Conservation (phyloP, 768 basidiomycete genomes). For the Psilocybe subaeruginosa region DNA sequence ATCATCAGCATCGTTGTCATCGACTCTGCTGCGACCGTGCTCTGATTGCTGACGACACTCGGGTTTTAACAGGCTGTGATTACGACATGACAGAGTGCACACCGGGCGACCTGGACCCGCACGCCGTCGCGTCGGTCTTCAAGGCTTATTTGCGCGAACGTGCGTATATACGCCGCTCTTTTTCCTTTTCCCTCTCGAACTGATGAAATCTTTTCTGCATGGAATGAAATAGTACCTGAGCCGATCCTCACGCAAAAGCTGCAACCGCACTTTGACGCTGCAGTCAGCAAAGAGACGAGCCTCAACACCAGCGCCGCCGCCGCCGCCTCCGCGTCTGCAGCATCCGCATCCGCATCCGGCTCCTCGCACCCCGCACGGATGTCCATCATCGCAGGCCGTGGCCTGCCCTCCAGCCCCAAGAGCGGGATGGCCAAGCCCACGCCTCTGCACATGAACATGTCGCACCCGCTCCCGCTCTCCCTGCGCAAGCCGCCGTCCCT, state of each 20-base stretch:
- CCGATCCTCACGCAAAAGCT: slow-evolving; percentile 78
- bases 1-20: not conserved
- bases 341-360: not conserved
- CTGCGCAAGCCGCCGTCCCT: slow-evolving; percentile 81
- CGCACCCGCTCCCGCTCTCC: slow-evolving; percentile 10
- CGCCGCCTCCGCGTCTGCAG: not conserved
- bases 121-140: slow-evolving; percentile 91
- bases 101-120: slow-evolving; percentile 91
- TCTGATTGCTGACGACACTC: not conserved
- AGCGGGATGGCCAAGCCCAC: not conserved
- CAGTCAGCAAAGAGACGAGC: slow-evolving; percentile 59
- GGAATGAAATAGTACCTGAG: slow-evolving; percentile 70
- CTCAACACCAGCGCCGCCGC: slow-evolving; percentile 22
- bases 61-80: slow-evolving; percentile 67
- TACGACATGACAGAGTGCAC: slow-evolving; percentile 78
- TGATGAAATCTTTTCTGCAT: not conserved
- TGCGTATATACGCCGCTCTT: slow-evolving; percentile 47
- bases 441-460: not conserved
- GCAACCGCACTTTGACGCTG: slow-evolving; percentile 77
- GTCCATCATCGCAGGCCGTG: slow-evolving; percentile 1
- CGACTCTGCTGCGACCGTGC: not conserved
- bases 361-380: not conserved
- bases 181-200: slow-evolving; percentile 1
- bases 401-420: not conserved
- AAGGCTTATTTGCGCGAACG: slow-evolving; percentile 92